Conservation (phyloP, 768 basidiomycete species). For the Hydnomerulius pinastri region DNA sequence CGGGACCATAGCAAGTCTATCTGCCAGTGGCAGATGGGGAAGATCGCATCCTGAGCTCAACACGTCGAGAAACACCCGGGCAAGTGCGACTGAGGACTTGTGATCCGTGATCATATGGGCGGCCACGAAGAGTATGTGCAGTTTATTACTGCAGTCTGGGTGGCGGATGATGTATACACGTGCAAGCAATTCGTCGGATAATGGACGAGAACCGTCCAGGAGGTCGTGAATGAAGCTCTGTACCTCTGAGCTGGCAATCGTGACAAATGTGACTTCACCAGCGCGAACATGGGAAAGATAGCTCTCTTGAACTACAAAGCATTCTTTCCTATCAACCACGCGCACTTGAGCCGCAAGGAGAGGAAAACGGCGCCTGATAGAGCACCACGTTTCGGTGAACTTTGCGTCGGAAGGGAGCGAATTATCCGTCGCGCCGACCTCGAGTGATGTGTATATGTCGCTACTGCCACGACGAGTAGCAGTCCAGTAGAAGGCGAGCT, state of each 20-base stretch:
- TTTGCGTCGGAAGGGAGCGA: conserved; percentile 25
- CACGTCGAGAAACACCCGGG: conserved; percentile 43
- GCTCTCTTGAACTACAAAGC: conserved; percentile 36
- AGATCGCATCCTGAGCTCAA: conserved; percentile 28
- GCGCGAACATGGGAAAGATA: conserved; percentile 27
- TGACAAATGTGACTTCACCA: conserved; percentile 38
- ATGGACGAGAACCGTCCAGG: conserved; percentile 33
- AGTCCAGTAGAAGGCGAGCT: neutral
- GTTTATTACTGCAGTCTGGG: no score
- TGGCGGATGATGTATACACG: no score
- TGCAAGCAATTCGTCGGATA: conserved; percentile 43
- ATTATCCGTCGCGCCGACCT: neutral
- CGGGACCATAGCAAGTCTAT: conserved; percentile 41
- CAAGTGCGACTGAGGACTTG: conserved; percentile 41
- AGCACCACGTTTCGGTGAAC: conserved; percentile 42
- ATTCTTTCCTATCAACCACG: conserved; percentile 23
- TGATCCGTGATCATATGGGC: conserved; percentile 54
- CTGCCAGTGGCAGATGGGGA: no score
- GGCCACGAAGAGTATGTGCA: no score
- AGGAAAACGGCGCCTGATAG: conserved; percentile 47
- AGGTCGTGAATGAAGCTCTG: conserved; percentile 30
- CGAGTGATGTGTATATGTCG: neutral
- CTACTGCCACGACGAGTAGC: neutral
- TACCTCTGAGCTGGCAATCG: conserved; percentile 34
- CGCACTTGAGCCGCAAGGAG: conserved; percentile 48